Base-by-base conservation (phyloP, 164 flowering plant genomes). In the Chloranthus sessilifolius region DNA sequence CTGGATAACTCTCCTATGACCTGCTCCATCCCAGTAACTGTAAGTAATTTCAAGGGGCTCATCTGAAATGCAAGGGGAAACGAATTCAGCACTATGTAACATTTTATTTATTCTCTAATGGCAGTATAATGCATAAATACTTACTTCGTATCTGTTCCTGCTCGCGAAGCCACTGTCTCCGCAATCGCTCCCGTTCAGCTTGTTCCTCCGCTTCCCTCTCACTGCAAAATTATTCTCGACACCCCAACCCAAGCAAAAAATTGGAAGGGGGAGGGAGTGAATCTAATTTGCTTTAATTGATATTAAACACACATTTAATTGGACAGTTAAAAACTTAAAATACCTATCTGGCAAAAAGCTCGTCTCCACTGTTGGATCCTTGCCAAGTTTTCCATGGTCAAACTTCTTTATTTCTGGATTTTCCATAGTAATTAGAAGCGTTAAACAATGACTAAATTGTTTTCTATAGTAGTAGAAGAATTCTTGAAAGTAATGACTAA, bases 161-260 rank as follows among this genome's bases (percentile, higher is more conserved):
- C 62, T 88, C 97, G 30, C 66, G 75, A 57, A 75, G 74, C 99
- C 99, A 92, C 60, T 82, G 95, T 65, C 71, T 82, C 60, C 74
- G 76, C 65, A 88, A 53, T 60, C 85, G 72, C 72, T 92, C 97
- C 52, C 99, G 77, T 53, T 94, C 99, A 60, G 96, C 96, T 76
- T 88, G 88, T 69, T 94, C 99, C 77, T 88, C 97, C 22, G 97
- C 97, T 78, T 94, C 99, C 43, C 99, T 76, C 83, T 89, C 96
- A 74, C 97, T 94, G 85, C 64, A 84, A 73, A 49, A 72, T 61
- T 66, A 74, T 62, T 74, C 87, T 74, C 81, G 52, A 53, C 73
- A 59, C 59, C 64, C 74, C 74, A 74, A 22, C 29, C 60, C 60
- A 60, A 56, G 55, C 47, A 37, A 52, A 51, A 25, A 56, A n/a